Conservation (phyloP, 495 filamentous ascomycete genomes). For the Haplographium delicatum region DNA sequence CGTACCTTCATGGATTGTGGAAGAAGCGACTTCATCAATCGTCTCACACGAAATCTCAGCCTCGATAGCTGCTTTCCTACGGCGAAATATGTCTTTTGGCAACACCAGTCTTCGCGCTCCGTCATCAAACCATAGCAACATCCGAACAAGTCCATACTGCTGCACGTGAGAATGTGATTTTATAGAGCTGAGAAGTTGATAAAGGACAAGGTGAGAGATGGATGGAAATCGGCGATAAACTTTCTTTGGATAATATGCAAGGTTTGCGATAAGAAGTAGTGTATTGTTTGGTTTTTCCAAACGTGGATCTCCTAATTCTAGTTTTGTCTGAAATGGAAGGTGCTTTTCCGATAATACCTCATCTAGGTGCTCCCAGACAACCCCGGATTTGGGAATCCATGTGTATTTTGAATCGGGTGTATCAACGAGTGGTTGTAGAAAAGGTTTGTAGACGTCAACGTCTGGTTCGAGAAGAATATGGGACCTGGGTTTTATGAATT, state of each 20-base stretch:
- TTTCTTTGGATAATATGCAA: conserved; percentile 37
- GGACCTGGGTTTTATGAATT: conserved; percentile 64
- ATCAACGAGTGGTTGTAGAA: conserved; percentile 58
- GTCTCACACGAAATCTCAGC: conserved; percentile 51
- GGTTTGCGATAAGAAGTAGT: conserved; percentile 61
- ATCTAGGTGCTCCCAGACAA: conserved; percentile 43
- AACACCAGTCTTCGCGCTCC: conserved; percentile 41
- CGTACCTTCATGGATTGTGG: background rate
- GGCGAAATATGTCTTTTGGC: conserved; percentile 47
- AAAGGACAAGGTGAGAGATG: conserved; percentile 36
- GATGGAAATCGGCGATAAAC: conserved; percentile 26
- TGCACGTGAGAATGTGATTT: conserved; percentile 45
- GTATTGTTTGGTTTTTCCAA: conserved; percentile 51
- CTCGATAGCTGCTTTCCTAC: conserved; percentile 48
- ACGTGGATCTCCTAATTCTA: conserved; percentile 22
- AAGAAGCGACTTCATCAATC: conserved; percentile 38
- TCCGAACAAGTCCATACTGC: conserved; percentile 61
- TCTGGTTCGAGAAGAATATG: conserved; percentile 78
- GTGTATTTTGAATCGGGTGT: conserved; percentile 48
- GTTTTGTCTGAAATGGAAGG: conserved; percentile 45
- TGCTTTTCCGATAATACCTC: conserved; percentile 39
- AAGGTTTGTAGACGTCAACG: conserved; percentile 42
- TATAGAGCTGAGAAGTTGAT: conserved; percentile 42
- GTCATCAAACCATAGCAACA: conserved; percentile 57
- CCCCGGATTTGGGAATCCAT: conserved; percentile 43